Evolutionary conservation across 352 stramenopile species (phyloP).

Genomic region (Phytophthora fragariaefolia): DNA sequence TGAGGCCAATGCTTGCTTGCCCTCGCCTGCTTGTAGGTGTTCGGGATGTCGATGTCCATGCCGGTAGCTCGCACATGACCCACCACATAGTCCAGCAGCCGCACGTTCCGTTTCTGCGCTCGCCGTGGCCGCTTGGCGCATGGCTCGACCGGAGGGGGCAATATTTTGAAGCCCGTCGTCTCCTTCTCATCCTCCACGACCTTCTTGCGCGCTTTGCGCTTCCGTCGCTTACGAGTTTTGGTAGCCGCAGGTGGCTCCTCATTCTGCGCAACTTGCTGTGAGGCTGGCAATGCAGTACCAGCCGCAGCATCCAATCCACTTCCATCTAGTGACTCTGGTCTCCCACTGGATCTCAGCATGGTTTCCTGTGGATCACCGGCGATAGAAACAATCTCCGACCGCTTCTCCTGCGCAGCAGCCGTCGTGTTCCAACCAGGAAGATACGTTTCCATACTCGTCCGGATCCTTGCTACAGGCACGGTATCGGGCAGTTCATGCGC

Average conservation of each 20-base stretch:
- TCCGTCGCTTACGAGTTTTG: too few species aligned
- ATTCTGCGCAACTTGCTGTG: too few species aligned
- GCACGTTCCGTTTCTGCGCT: too few species aligned
- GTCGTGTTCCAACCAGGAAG: not conserved
- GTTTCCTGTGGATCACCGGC: not conserved
- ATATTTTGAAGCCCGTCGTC: too few species aligned
- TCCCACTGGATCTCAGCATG: not conserved
- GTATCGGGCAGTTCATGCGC: conserved; percentile 3
- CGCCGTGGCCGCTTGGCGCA: too few species aligned
- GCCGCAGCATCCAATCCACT: not conserved
- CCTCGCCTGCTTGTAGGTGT: conserved; percentile 1
- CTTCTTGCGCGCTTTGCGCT: too few species aligned
- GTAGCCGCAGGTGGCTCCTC: too few species aligned
- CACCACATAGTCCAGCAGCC: too few species aligned
- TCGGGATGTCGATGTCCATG: not conserved
- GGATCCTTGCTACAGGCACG: conserved; percentile 3
- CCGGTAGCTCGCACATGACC: not conserved
- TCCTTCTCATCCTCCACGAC: too few species aligned
- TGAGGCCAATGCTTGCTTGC: conserved; percentile 5
- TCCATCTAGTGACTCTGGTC: not conserved
- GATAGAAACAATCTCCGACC: not conserved
- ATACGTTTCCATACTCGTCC: conserved; percentile 13
- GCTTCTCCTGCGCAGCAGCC: conserved; percentile 2
- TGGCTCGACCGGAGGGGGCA: too few species aligned
- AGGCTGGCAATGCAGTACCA: too few species aligned